Evolutionary conservation across 129 eudicot genomes (phyloP).

Genomic region (Pulicaria dysenterica): DNA sequence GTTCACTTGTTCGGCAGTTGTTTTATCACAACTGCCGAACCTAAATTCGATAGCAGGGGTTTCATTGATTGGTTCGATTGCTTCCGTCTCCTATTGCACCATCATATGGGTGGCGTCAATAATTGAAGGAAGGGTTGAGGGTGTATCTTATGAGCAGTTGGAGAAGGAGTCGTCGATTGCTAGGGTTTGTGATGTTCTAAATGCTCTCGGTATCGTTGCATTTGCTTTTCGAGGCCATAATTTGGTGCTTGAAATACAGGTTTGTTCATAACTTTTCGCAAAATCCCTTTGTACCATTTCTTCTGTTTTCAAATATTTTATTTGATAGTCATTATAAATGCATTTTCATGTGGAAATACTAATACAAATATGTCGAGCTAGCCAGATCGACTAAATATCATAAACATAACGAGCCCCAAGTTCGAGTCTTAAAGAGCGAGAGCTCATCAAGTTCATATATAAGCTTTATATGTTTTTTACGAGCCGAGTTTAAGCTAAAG

Average conservation of each 20-base stretch:
- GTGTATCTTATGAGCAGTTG: conserved; percentile 26
- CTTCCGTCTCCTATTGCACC: conserved; percentile 50
- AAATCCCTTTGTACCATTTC: neutral
- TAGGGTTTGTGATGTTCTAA: conserved; percentile 41
- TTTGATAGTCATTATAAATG: neutral
- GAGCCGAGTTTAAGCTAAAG: no score
- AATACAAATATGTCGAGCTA: neutral
- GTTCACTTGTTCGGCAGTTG: conserved; percentile 48
- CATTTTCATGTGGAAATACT: neutral
- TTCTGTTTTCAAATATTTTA: neutral
- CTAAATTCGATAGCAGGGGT: conserved; percentile 56
- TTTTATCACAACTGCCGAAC: conserved; percentile 54
- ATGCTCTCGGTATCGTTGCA: conserved; percentile 61
- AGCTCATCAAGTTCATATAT: no score
- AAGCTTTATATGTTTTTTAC: no score
- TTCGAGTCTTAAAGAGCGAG: no score
- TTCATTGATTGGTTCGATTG: conserved; percentile 49
- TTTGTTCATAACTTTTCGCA: conserved; percentile 13
- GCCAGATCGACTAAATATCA: no score
- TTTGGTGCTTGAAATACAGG: conserved; percentile 67
- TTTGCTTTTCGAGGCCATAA: conserved; percentile 69
- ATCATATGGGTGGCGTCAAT: conserved; percentile 51
- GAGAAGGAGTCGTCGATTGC: neutral
- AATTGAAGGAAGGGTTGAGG: conserved; percentile 30
- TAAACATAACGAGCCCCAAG: no score